Base-by-base conservation (phyloP, 495 filamentous ascomycete genomes). In the Podospora conica region DNA sequence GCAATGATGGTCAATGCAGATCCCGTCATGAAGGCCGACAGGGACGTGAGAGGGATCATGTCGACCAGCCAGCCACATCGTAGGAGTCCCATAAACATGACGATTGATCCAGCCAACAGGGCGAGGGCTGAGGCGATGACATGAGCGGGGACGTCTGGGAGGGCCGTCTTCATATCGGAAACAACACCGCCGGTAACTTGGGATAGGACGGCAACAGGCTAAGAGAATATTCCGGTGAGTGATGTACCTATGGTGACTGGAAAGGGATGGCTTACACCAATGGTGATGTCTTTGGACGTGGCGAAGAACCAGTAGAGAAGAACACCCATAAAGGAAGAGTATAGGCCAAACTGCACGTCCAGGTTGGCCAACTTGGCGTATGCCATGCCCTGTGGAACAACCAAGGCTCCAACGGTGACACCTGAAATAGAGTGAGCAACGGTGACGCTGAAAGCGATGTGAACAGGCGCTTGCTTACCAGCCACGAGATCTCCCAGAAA, bases 221-320 rank as follows among this genome's bases (percentile, higher is more conserved):
- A 70, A 22, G 61, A 23, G 6, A 33, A 48, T 64, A 65, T 72
- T 21, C 71, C 63, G 40, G 29, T 54, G 23, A 18, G n/a, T 48
- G 53, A n/a, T n/a, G 25, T 20, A 10, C 9, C 20, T 33, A 18
- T 58, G 25, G 48, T 20, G 20, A 40, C 1, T 56, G 11, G n/a
- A 15, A 11, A 56, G 11, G 56, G 27, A 20, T 60, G 1, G 86
- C 90, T 82, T 80, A 93, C 91, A n/a, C 95, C 95, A 61, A 98
- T 98, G 9, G 95, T 98, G 73, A 98, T 98, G 77, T 98, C 95
- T 73, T 98, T 98, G 0, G 96, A 98, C 1, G 95, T 98, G 1
- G 95, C 95, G 71, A 98, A 98, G 76, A 98, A 96, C 95, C 95
- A 98, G 70, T 99, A 99, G 58, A 97, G 76, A 66, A 97, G 74